Evolutionary conservation across 139 green algal species (phyloP), one percentile per base, ranked within the genome.

Genomic region (Ulvella scutata): DNA sequence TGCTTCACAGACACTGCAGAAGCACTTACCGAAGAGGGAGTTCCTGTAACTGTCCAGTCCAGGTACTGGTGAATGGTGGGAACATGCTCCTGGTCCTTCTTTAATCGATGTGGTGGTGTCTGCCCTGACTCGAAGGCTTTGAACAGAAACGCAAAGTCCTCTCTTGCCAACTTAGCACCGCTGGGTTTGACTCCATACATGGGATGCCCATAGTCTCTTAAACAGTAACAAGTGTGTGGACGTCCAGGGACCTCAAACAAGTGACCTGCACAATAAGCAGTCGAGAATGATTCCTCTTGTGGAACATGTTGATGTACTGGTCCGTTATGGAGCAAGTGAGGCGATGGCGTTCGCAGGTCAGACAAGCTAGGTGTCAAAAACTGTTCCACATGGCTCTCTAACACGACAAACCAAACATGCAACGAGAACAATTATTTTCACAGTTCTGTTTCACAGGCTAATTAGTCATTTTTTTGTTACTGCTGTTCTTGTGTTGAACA

Each of bases 61-160:
- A 97, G 84, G 81, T 96, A 97, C 78, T 97, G 91, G 76, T 97
- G 92, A 37, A 97, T 97, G 62, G 92, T 97, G 67, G 87, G 80
- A 17, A 86, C 84, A 20, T 92, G 84, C 4, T 90, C 81, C 36
- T 89, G 80, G n/a, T 87, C 83, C 36, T 86, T 85, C 28, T 91
- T 79, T 17, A 88, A 72, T n/a, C 82, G 75, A 61, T 86, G 82
- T 33, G 85, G 85, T 3, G 82, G 81, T 37, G 84, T 86, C 76
- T 96, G 90, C 20, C 90, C 90, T 4, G 87, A 87, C 80, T 96
- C 90, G 77, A 96, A 96, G 4, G 90, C 90, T 62, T 92, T 93
- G 85, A 97, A 97, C 2, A 97, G 81, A 78, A 95, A 97, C 33
- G 87, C 86, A 3, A 92, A 62, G 61, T 96, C 91, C 21, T 75